Base-by-base conservation (phyloP, 441 rosid species). In the Bocquillonia castaneifolia region DNA sequence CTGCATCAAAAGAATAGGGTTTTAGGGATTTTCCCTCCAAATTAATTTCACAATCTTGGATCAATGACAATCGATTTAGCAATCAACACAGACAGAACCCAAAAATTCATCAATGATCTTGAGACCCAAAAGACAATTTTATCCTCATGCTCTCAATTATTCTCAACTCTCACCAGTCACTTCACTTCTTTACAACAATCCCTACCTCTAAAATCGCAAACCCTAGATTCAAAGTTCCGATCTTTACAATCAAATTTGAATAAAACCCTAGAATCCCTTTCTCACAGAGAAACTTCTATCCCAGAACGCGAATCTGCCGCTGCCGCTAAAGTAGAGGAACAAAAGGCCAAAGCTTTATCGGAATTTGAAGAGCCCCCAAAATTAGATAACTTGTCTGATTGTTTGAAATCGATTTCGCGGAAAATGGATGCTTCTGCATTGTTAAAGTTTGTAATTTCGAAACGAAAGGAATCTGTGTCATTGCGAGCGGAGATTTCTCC, bases 401-500 rank as follows among this genome's bases (percentile, higher is more conserved):
- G 63, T 10, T 63, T 81, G 59, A 80, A 75, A 63, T 81, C 85
- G 14, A 51, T 78, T 20, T 69, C 78, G 31, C 70, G 81, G 59
- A 78, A 70, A 65, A 85, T 85, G 88, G 88, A 83, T 53, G 69
- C 79, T 15, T 51, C 79, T 3, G 80, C 77, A 10, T 51, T 83
- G 59, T 34, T 85, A 29, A 83, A 66, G 50, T 79, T 73, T 55
- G 66, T 83, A 13, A 51, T 82, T 40, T 76, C 80, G 0, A 86
- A 73, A 51, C 65, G 90, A 66, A 86, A 83, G 76, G 90, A 86
- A 56, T 80, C 90, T 5, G 77, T 73, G 66, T 47, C 79, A 2
- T 58, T 86, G 62, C 65, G 85, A n/a, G 75, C 80, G 23, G 86
- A 80, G 80, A 76, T 83, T 47, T 56, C 78, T 13, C 51, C 61